Conservation (phyloP, 1,139 yeast species). For the Hyphopichia khmerensis region DNA sequence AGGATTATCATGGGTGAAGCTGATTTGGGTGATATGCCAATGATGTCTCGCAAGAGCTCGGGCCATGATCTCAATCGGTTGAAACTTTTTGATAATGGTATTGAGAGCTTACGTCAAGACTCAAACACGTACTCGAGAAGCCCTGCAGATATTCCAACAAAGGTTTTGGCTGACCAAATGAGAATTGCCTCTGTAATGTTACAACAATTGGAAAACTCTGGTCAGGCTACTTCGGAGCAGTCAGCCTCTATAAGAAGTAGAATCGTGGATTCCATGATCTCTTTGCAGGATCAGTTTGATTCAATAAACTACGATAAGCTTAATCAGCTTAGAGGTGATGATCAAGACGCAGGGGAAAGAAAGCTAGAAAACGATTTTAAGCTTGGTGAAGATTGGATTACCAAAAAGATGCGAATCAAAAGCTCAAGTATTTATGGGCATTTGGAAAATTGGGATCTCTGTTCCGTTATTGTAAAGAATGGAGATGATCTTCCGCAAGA, state of each 20-base stretch:
- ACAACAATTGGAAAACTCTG: slow-evolving; percentile 79
- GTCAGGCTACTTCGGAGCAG: slow-evolving; percentile 68
- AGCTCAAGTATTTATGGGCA: slow-evolving; percentile 80
- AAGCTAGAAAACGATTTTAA: slow-evolving; percentile 88
- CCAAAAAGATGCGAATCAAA: slow-evolving; percentile 77
- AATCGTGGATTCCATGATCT: slow-evolving; percentile 85
- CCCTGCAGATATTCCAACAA: slow-evolving; percentile 23
- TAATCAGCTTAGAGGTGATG: slow-evolving; percentile 42
- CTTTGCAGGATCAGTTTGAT: slow-evolving; percentile 68
- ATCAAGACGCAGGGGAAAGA: slow-evolving; percentile 77
- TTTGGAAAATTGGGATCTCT: slow-evolving; percentile 86
- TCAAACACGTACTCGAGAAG: slow-evolving; percentile 4
- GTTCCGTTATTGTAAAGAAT: slow-evolving; percentile 92
- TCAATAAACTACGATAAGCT: slow-evolving; percentile 47
- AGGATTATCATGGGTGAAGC: slow-evolving; percentile 32
- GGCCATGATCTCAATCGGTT: background rate
- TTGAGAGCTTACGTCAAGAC: background rate
- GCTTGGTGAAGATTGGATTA: slow-evolving; percentile 90
- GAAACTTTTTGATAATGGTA: background rate
- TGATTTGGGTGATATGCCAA: slow-evolving; percentile 62
- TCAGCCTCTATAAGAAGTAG: slow-evolving; percentile 69
- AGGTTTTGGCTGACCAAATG: slow-evolving; percentile 83
- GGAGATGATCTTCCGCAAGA: slow-evolving; percentile 96
- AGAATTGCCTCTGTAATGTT: slow-evolving; percentile 94
- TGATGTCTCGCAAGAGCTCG: slow-evolving; percentile 22